Conservation (phyloP, 2,329 filamentous ascomycete genomes). For the Ophiostoma montium region DNA sequence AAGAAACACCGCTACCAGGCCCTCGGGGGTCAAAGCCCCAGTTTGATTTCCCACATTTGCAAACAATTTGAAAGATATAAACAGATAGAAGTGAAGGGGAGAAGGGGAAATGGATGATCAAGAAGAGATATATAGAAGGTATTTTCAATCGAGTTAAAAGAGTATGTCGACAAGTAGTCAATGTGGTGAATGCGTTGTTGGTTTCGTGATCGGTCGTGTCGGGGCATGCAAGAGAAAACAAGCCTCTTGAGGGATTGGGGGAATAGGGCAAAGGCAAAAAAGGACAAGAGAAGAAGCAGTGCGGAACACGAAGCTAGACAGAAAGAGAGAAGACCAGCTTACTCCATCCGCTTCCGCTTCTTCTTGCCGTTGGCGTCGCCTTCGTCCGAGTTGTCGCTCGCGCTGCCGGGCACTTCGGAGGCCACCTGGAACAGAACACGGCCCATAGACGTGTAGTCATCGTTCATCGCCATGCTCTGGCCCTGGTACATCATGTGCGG, state of each 20-base stretch:
- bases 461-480: constrained; percentile 15
- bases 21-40: constrained; percentile 15
- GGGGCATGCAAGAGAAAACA: constrained; percentile 18
- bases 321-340: constrained; percentile 12
- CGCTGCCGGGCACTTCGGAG: constrained; percentile 54
- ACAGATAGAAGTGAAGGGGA: not conserved
- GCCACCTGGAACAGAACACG: constrained; percentile 73
- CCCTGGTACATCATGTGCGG: constrained; percentile 23
- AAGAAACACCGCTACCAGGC: constrained; percentile 13
- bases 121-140: constrained; percentile 9
- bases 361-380: constrained; percentile 45
- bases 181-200: constrained; percentile 14
- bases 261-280: not conserved
- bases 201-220: constrained; percentile 24
- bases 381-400: constrained; percentile 42
- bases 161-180: not conserved
- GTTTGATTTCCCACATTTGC: constrained; percentile 11
- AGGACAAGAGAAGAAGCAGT: not conserved
- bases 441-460: constrained; percentile 32
- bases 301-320: not conserved
- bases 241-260: not conserved
- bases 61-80: constrained; percentile 17
- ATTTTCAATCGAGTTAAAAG: constrained; percentile 5
- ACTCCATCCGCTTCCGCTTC: constrained; percentile 67
- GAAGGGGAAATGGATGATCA: not conserved